Percentiles rank a stretch among this genome's conserved stretches.
These are phyloP conservation scores for Penicillium desertorum DNA, from an alignment of 495 filamentous ascomycete genomes.

Conservation along the genomic window DNA sequence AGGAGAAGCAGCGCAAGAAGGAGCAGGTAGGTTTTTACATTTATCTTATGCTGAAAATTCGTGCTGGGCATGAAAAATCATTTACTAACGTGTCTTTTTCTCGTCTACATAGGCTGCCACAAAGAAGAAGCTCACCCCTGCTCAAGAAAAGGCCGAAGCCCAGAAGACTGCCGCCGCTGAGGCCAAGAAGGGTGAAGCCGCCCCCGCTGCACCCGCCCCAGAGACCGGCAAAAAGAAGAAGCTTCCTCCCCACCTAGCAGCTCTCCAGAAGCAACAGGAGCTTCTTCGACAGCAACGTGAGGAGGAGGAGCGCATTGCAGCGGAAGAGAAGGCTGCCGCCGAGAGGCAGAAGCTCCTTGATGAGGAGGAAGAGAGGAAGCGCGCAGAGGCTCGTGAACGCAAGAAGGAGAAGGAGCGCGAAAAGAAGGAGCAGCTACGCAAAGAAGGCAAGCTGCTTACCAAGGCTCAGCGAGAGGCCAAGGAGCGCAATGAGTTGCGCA, in stretches of 20 bases:
- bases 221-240: constrained; percentile 82
- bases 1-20: constrained; percentile 91
- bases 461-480: constrained; percentile 91
- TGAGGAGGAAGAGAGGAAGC: constrained; percentile 72
- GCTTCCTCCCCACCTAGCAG: constrained; percentile 72
- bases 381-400: constrained; percentile 68
- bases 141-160: constrained; percentile 32
- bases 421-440: constrained; percentile 92
- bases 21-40: constrained; percentile 60
- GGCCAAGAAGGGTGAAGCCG: constrained; percentile 35
- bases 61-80: not conserved
- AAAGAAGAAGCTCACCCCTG: constrained; percentile 54
- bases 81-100: constrained; percentile 5
- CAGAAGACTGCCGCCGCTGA: constrained; percentile 43
- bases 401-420: constrained; percentile 97
- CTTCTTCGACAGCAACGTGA: constrained; percentile 70
- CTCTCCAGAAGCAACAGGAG: constrained; percentile 92
- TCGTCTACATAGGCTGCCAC: constrained; percentile 55
- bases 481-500: constrained; percentile 75
- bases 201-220: constrained; percentile 46
- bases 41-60: not conserved
- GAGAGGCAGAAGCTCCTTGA: constrained; percentile 67
- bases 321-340: constrained; percentile 70
- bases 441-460: constrained; percentile 90
- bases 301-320: constrained; percentile 64